Conservation (phyloP, 208 protist genomes). For the Leishmania tropica region DNA sequence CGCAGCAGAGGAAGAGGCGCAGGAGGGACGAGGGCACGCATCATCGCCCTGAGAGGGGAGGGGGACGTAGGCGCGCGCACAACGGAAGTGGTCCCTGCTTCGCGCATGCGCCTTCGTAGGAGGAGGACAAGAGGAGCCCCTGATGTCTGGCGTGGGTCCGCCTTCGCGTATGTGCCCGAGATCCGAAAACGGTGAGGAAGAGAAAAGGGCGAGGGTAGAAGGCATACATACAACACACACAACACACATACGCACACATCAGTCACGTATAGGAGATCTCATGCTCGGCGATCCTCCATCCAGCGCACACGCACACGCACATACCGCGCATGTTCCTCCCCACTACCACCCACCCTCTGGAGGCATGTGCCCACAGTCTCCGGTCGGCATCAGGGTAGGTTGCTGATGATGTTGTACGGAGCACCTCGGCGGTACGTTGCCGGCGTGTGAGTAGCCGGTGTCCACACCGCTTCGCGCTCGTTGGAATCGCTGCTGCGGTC, state of each 20-base stretch:
- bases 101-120: not conserved
- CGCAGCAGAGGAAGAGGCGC: not conserved
- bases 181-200: not conserved
- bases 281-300: not conserved
- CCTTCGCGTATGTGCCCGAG: not conserved
- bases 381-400: conserved; percentile 9
- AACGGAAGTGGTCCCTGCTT: not conserved
- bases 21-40: not conserved
- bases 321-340: not conserved
- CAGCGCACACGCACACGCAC: not conserved
- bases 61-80: not conserved
- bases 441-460: not conserved
- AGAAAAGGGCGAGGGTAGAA: not conserved
- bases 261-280: not conserved
- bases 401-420: conserved; percentile 29
- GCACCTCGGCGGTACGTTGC: conserved; percentile 15
- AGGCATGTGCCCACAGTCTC: not conserved
- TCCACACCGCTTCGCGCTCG: not conserved
- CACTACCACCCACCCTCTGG: not conserved
- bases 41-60: not conserved
- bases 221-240: not conserved
- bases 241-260: not conserved
- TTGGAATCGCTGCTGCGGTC: not conserved
- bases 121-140: not conserved
- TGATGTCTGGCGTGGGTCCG: not conserved